These are phyloP conservation scores for Dryas alaskensis DNA, from an alignment of 306 rosid species.

Conservation along the genomic window DNA sequence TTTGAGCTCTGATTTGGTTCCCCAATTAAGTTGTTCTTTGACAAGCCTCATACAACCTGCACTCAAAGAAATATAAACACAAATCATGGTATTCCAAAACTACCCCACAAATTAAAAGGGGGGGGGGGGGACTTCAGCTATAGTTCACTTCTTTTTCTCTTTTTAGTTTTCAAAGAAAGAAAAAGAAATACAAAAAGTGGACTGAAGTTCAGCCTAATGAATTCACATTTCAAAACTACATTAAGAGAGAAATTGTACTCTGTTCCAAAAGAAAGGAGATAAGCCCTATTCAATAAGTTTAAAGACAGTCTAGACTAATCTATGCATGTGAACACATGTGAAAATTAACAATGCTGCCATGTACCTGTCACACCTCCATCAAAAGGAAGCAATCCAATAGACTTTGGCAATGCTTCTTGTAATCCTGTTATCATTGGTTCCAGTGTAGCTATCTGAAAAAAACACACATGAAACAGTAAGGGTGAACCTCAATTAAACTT, in stretches of 20 bases:
- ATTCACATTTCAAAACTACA: not conserved
- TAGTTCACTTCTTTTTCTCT: not conserved
- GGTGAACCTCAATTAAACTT: slow-evolving; percentile 6
- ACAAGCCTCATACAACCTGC: slow-evolving; percentile 89
- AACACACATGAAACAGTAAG: slow-evolving; percentile 24
- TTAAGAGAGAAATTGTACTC: not conserved
- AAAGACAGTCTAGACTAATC: not conserved
- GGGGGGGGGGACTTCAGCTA: not conserved
- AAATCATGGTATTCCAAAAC: slow-evolving; percentile 18
- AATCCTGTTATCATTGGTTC: slow-evolving; percentile 89
- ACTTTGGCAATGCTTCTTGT: slow-evolving; percentile 93
- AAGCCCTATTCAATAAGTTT: not conserved
- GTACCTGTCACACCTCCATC: slow-evolving; percentile 95
- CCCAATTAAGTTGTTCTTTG: slow-evolving; percentile 91
- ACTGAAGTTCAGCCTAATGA: not conserved
- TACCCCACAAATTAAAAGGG: not conserved
- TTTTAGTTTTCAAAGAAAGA: not conserved
- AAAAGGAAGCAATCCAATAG: slow-evolving; percentile 93
- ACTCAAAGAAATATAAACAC: slow-evolving; percentile 19
- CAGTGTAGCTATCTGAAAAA: slow-evolving; percentile 68
- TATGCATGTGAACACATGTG: not conserved
- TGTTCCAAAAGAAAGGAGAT: not conserved
- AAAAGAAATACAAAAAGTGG: not conserved
- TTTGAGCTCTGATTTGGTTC: slow-evolving; percentile 77
- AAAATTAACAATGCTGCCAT: not conserved